These are phyloP conservation scores for Colletotrichum zoysiae DNA, from an alignment of 2,329 filamentous ascomycete genomes.

Conservation along the genomic window DNA sequence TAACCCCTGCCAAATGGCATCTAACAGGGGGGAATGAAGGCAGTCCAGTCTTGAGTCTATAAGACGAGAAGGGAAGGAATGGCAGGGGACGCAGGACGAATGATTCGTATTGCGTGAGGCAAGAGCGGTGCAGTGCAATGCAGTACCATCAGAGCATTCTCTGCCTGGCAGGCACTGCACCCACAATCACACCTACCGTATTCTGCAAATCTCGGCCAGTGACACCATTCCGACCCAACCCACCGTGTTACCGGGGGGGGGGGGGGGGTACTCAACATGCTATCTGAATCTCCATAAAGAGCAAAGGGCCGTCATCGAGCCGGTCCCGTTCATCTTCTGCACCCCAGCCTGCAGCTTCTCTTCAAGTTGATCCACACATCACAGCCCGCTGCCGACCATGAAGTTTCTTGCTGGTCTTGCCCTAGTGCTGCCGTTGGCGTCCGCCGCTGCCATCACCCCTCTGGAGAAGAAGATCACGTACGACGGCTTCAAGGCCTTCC, in stretches of 20 bases:
- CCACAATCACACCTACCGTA: conserved; percentile 38
- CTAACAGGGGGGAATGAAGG: neutral
- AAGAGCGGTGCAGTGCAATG: too few species aligned
- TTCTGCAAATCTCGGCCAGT: conserved; percentile 32
- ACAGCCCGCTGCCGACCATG: conserved; percentile 17
- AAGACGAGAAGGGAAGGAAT: neutral
- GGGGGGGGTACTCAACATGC: neutral
- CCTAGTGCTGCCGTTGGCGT: conserved; percentile 36
- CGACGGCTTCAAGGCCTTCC: conserved; percentile 55
- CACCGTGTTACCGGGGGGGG: rapidly evolving
- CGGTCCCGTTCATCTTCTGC: neutral
- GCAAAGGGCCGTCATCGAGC: neutral
- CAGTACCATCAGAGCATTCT: neutral
- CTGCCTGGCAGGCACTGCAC: conserved; percentile 3
- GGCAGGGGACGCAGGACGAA: neutral
- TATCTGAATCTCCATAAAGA: conserved; percentile 11
- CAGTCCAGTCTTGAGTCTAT: too few species aligned
- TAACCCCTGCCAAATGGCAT: neutral
- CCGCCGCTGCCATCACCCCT: conserved; percentile 26
- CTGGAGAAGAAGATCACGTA: conserved; percentile 45
- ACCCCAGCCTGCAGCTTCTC: neutral
- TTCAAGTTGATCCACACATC: too few species aligned
- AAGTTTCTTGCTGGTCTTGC: conserved; percentile 36
- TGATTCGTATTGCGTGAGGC: too few species aligned
- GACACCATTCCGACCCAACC: neutral